A percentile compares a stretch with the other conserved stretches of the same genome.
Conservation (phyloP, 495 filamentous ascomycete genomes). For the Aspergillus mulundensis region DNA sequence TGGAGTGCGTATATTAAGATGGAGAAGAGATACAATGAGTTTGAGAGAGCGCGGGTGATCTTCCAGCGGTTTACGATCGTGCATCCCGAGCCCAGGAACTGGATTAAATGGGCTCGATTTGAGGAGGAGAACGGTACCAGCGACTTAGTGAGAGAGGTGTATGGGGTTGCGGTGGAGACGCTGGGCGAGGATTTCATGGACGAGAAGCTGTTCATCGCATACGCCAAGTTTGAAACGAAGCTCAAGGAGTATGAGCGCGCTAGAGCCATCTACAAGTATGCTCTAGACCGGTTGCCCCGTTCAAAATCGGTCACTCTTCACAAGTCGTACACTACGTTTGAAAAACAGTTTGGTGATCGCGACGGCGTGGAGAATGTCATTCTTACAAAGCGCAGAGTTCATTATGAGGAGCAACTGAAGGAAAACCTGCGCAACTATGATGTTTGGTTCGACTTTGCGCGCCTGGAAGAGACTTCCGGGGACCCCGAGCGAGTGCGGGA, state of each 20-base stretch:
- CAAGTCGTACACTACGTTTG: slow-evolving; percentile 92
- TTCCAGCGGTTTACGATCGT: slow-evolving; percentile 90
- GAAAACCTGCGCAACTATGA: slow-evolving; percentile 95
- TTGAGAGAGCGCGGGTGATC: slow-evolving; percentile 74
- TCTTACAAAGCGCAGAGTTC: slow-evolving; percentile 85
- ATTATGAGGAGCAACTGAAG: slow-evolving; percentile 90
- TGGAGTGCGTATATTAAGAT: slow-evolving; percentile 96
- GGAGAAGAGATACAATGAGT: slow-evolving; percentile 92
- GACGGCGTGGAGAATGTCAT: slow-evolving; percentile 96
- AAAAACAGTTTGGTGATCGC: slow-evolving; percentile 94
- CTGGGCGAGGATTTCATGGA: slow-evolving; percentile 96
- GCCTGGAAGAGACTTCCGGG: slow-evolving; percentile 79
- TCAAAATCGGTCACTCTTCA: slow-evolving; percentile 82
- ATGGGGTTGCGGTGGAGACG: slow-evolving; percentile 81
- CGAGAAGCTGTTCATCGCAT: slow-evolving; percentile 89
- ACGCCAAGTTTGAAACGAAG: slow-evolving; percentile 88
- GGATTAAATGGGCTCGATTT: slow-evolving; percentile 98
- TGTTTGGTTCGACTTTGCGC: slow-evolving; percentile 91
- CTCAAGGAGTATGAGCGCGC: slow-evolving; percentile 93
- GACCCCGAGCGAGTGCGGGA: slow-evolving; percentile 81
- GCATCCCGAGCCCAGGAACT: slow-evolving; percentile 91
- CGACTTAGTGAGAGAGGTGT: slow-evolving; percentile 89
- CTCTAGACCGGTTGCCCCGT: slow-evolving; percentile 83
- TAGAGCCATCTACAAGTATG: slow-evolving; percentile 95
- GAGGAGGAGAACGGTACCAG: slow-evolving; percentile 92